Evolutionary conservation across 345 rosid genomes (phyloP), one percentile per base, ranked within the genome.

Genomic region (Gossypium bickii): DNA sequence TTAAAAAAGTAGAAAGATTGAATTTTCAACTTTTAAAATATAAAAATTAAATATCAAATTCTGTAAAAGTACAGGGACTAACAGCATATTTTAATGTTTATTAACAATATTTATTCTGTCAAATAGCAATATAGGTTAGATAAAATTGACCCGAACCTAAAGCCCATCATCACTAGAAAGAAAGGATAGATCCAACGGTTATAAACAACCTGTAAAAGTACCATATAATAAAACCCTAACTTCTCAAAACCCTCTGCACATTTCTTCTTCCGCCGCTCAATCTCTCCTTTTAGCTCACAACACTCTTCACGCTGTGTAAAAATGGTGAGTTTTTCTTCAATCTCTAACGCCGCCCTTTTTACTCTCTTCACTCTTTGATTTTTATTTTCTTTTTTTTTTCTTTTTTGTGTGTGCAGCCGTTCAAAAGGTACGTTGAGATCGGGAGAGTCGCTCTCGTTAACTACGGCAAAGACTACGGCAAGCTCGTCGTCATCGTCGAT

Each of bases 371-470:
- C 17, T 55, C 3, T 38, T 71, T 9, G 0, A 16, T 45, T 52
- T 74, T 9, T 70, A 17, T 9, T 68, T 18, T 0, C 60, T 44
- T 5, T 34, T 20, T 9, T 2, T 8, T 68, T 18, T 0, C 60
- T 52, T 5, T 34, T 20, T 0, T 9, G n/a, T 17, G 0, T 72
- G 20, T 78, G 69, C 62, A 93, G 98, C 89, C 92, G 27, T 93
- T 93, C 88, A 91, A 93, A 88, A 88, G 98, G 78, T 91, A 81
- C 80, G 94, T 93, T 8, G 98, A 93, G 94, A 93, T 93, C 71
- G 98, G 97, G 22, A 82, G 97, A 74, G 98, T 91, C 9, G 97
- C 94, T 6, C 90, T 93, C 2, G 88, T 93, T 78, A 93, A 91
- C 88, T 93, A 93, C 76, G 94, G 98, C 3, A 83, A 87, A 73